Base-by-base conservation (phyloP, 108 stramenopile genomes). In the Schizochytrium sp. region DNA sequence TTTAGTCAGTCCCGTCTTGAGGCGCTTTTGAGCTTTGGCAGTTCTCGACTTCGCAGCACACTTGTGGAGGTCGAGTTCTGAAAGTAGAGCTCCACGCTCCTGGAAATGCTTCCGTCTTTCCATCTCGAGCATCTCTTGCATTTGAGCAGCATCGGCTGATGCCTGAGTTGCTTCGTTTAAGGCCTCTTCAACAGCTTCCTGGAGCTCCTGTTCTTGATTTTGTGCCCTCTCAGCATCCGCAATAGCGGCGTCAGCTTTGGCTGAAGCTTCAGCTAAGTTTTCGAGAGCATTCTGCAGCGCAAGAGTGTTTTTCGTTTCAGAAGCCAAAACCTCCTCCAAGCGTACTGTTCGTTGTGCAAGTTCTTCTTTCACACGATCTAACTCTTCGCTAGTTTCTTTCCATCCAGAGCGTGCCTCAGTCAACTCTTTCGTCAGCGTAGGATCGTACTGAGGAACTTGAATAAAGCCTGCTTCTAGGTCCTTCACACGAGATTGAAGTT, bases 381-480 rank as follows among this genome's bases (percentile, higher is more conserved):
- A 44, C 12, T 69, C 64, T 7, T 69, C 15, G 10, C 44, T 38
- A 38, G 64, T 38, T 44, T 38, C 8, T 38, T 38, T 44, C 1
- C 40, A 44, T 8, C 42, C 12, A 28, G 7, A 13, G 10, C 15
- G 64, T 15, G 64, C 64, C 44, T 69, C 64, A 44, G 64, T 44
- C 19, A 69, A 44, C 28, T 69, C 64, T 15, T 69, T 69, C 19
- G 64, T 69, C 0, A 69, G 64, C 12, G 28, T 15, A 7, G 64
- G 64, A 44, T 69, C 64, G 64, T 69, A 69, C 28, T 69, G 64
- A 7, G 64, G 64, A 7, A 69, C 64, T 15, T 69, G 3, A 7
- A 69, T 69, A 44, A 44, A 44, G 12, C 64, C 64, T 7, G 64
- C 64, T 44, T 69, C 64, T 38, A 69, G 64, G 44, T 69, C 64